Percentiles rank a stretch among this genome's conserved stretches.
Conservation (phyloP, 768 basidiomycete species). For the Lactarius hatsudake region DNA sequence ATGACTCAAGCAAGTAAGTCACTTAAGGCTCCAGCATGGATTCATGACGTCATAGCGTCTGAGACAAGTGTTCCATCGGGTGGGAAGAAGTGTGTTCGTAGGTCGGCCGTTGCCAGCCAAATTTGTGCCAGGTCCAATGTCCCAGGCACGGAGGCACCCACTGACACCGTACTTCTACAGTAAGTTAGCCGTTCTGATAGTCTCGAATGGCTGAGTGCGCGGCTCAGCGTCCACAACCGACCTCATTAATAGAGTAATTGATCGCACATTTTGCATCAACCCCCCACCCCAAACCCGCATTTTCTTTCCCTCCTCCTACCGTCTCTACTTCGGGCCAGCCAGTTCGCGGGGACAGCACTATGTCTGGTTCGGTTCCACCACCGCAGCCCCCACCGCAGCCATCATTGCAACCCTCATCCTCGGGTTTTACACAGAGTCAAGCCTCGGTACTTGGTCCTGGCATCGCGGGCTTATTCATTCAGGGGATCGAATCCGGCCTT, state of each 20-base stretch:
- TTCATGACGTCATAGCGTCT: not conserved
- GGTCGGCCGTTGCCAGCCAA: not conserved
- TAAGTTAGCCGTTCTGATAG: no score
- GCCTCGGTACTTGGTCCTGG: slow-evolving; percentile 5
- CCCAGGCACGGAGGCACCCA: not conserved
- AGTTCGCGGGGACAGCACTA: not conserved
- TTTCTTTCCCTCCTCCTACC: not conserved
- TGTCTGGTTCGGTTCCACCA: not conserved
- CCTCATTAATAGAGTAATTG: not conserved
- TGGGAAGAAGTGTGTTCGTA: not conserved
- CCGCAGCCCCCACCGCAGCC: not conserved
- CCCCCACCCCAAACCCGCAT: not conserved
- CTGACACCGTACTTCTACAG: no score
- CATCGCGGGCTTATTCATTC: not conserved
- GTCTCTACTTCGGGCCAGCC: not conserved
- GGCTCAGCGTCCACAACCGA: not conserved
- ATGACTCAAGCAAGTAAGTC: not conserved
- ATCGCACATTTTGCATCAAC: not conserved
- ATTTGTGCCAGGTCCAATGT: not conserved
- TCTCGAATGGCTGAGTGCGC: not conserved
- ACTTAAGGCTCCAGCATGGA: not conserved
- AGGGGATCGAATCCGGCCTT: no score
- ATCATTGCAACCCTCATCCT: no score
- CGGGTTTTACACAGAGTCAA: not conserved
- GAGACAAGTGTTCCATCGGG: no score